Evolutionary conservation across 208 protist genomes (phyloP).

Genomic region (Leishmania aethiopica): DNA sequence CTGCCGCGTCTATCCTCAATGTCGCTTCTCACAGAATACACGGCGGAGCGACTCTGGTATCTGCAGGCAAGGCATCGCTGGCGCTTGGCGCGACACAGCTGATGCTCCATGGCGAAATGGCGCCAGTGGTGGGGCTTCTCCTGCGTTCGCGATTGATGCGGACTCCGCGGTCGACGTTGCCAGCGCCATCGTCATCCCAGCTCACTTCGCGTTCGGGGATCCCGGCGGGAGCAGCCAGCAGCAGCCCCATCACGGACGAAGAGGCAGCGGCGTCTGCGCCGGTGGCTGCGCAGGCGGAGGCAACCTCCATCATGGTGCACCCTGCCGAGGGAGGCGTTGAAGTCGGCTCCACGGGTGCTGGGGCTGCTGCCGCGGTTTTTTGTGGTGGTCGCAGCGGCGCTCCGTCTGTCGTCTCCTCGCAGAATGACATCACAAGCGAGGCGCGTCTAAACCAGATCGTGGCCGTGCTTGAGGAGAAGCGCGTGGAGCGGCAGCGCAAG

Average conservation of each 20-base stretch:
- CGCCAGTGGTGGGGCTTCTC: slow-evolving; percentile 3
- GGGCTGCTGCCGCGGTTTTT: not conserved
- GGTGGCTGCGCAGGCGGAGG: not conserved
- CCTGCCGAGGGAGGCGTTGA: slow-evolving; percentile 10
- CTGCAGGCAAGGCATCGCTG: not conserved
- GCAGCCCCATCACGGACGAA: slow-evolving; percentile 1
- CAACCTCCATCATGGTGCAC: slow-evolving; percentile 3
- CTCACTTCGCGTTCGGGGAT: not conserved
- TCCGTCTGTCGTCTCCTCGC: slow-evolving; percentile 57
- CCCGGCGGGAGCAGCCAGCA: not conserved
- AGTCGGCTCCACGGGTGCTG: not conserved
- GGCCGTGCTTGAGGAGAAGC: slow-evolving; percentile 58
- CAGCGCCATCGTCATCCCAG: slow-evolving; percentile 3
- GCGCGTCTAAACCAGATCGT: slow-evolving; percentile 45
- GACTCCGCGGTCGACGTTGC: not conserved
- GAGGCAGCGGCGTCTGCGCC: not conserved
- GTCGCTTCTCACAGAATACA: not conserved
- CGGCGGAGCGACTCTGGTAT: not conserved
- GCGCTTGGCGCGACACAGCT: not conserved
- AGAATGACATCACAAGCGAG: slow-evolving; percentile 56
- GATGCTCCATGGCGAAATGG: not conserved
- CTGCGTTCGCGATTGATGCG: not conserved
- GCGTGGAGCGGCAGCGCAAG: slow-evolving; percentile 63
- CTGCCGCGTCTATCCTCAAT: not conserved
- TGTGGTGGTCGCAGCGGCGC: slow-evolving; percentile 15